Evolutionary conservation across 148 eudicot species (phyloP), one percentile per base, ranked within the genome.

Genomic region (Silene conica): DNA sequence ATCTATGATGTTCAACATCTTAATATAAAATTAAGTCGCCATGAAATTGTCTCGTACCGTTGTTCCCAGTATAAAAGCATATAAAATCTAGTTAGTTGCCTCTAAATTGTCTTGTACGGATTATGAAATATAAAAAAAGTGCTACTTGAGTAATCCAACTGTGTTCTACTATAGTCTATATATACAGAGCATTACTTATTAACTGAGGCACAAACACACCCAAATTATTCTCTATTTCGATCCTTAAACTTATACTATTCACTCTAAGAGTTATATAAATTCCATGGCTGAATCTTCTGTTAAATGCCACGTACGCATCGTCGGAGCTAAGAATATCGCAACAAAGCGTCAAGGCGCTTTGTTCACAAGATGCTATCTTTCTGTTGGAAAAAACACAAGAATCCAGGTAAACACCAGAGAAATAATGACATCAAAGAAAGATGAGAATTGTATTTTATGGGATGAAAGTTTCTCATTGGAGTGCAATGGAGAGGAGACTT

Each of bases 311-410:
- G 10, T 87, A 21, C 78, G 64, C 58, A 75, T 89, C 54, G 63
- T 82, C 19, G 82, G 84, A 78, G 95, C 89, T 0, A 84, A 82
- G 80, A 86, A 86, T 72, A 59, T 82, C 0, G 66, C 75, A 46
- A 45, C 76, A 48, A 80, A 81, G 20, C 75, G 62, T 15, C 67
- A 25, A n/a, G 74, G 79, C 1, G 46, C 70, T 23, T 64, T 86
- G 45, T 89, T 87, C 50, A 68, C 87, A 0, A 84, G 94, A 76
- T 84, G 87, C 75, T 84, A 83, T 71, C 75, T 89, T n/a, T 73
- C 83, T 13, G 67, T 83, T 50, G 87, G 86, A 63, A 81, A 83
- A 71, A 80, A 79, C 71, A 71, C 56, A 16, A 87, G 86, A 77
- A 78, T 86, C 21, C 84, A 71, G 34, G 31, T 90, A 3, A 82